Base-by-base conservation (phyloP, 495 filamentous ascomycete species). In the Aspergillus sclerotioniger region DNA sequence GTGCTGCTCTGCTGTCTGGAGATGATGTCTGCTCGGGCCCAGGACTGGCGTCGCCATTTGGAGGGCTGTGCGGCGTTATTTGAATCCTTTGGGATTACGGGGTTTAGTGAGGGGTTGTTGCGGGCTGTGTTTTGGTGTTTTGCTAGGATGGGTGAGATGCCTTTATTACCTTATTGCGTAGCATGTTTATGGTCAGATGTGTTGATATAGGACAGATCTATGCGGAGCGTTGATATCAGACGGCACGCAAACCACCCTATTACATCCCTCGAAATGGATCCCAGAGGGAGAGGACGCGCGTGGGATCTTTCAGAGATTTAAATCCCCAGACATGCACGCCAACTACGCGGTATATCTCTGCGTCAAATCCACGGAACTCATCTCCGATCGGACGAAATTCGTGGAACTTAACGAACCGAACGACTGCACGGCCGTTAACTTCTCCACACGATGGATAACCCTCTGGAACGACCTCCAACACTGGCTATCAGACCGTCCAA, bases 111-210 rank as follows among this genome's bases (percentile, higher is more conserved):
- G 6, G 75, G 74, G 3, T 53, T 77, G 25, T 35, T 71, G 50
- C 76, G 75, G 48, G 78, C 76, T 13, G 62, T 79, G 0, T 81
- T 81, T 43, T 81, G 78, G 78, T 81, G 77, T 50, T 80, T 76
- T 60, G 76, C 74, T 20, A 62, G 77, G 28, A 81, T 81, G 74
- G 76, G 70, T 74, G 21, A 59, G 66, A 43, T 20, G 12, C 44
- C 16, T 0, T 33, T 19, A 25, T 25, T 47, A 35, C 16, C 37
- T n/a, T 15, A 10, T 19, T 29, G 1, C 8, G 13, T 35, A 41
- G 10, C 39, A 20, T 32, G 25, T 56, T n/a, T 32, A 37, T 54
- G 32, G 20, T 28, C 43, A 19, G 32, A 33, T 47, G 44, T 67
- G 25, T 61, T 46, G 29, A 52, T 17, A 25, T 32, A 13, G 45